phyloP scores from a whole-genome alignment of 179 eudicot species.

The Beta corolliflora region DNA sequence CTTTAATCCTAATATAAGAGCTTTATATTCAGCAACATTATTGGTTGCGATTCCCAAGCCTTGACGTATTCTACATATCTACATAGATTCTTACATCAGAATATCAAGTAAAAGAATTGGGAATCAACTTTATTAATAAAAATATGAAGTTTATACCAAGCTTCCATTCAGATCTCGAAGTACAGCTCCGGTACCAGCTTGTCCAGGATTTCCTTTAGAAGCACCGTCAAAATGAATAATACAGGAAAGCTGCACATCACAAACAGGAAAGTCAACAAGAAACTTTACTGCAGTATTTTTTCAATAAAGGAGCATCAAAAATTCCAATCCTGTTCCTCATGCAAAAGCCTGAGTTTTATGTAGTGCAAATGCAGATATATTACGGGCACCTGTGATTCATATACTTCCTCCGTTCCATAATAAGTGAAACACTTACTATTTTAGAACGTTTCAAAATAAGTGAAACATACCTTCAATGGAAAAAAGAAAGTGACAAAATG shows the following conservation, averaged over 20 bases:
- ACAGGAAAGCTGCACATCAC: conserved; percentile 57
- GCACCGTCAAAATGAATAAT: conserved; percentile 96
- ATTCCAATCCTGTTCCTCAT: neutral
- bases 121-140: neutral
- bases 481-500: too few species aligned
- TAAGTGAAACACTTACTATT: too few species aligned
- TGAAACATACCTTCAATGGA: too few species aligned
- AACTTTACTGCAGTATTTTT: neutral
- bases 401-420: too few species aligned
- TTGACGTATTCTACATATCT: conserved; percentile 90
- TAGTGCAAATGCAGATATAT: neutral
- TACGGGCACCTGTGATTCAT: neutral
- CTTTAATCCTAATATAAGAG: conserved; percentile 79
- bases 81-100: conserved; percentile 24
- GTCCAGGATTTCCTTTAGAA: conserved; percentile 97
- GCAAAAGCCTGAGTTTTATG: neutral
- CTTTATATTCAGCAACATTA: conserved; percentile 91
- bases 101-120: conserved; percentile 8
- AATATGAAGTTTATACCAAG: conserved; percentile 44
- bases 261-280: conserved; percentile 11
- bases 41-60: conserved; percentile 85
- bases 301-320: neutral
- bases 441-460: too few species aligned
- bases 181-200: conserved; percentile 95
- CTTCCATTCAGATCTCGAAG: conserved; percentile 69